A percentile compares a stretch with the other conserved stretches of the same genome.
Evolutionary conservation across 2,329 filamentous ascomycete genomes (phyloP).

Genomic region (Curvularia sp.): DNA sequence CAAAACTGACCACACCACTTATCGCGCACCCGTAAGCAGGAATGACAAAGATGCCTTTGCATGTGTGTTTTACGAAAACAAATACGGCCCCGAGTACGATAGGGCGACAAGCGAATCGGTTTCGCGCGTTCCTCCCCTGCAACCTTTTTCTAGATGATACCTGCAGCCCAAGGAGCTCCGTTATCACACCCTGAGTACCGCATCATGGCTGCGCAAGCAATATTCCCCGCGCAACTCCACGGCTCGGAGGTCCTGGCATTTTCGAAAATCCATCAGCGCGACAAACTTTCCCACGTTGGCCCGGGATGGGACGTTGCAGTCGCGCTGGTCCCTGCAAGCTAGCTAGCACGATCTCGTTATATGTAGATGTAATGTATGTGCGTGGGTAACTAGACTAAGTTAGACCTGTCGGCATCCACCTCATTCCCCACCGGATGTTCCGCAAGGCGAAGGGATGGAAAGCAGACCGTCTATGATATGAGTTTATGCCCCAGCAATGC

Average conservation of each 20-base stretch:
- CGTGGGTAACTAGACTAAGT: conserved; percentile 13
- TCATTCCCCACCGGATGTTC: conserved; percentile 9
- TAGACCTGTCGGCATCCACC: conserved; percentile 12
- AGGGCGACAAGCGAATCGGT: neutral
- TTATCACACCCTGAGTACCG: conserved; percentile 10
- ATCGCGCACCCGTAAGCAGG: conserved; percentile 21
- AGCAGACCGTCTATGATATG: conserved; percentile 6
- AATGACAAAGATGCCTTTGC: conserved; percentile 8
- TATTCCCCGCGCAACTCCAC: conserved; percentile 14
- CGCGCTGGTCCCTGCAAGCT: conserved; percentile 4
- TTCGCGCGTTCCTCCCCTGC: conserved; percentile 2
- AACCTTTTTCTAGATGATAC: conserved; percentile 20
- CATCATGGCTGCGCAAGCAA: conserved; percentile 11
- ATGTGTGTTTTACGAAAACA: conserved; percentile 11
- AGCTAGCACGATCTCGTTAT: conserved; percentile 10
- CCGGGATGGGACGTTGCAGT: conserved; percentile 5
- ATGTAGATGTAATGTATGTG: conserved; percentile 26
- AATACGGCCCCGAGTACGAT: conserved; percentile 10
- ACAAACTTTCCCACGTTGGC: neutral
- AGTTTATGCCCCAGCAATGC: conserved; percentile 13
- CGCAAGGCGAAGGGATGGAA: conserved; percentile 6
- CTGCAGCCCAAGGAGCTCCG: conserved; percentile 21
- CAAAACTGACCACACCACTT: conserved; percentile 8
- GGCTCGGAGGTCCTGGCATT: neutral
- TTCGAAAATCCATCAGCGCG: neutral